Conservation (phyloP, 23 red algal genomes). For the Gracilaria gracilis region DNA sequence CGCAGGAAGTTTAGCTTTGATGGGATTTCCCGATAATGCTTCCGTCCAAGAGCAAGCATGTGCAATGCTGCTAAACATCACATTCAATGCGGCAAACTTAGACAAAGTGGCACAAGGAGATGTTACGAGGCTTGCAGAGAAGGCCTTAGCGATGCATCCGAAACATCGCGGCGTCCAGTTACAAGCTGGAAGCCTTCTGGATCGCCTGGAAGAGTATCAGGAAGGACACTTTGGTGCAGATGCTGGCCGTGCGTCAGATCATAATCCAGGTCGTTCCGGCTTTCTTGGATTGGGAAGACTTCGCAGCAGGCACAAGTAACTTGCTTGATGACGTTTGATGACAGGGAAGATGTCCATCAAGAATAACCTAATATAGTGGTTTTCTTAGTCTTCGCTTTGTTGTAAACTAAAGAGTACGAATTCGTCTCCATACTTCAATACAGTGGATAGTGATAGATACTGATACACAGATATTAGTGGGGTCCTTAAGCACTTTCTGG, state of each 20-base stretch:
- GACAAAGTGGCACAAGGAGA: slow-evolving; percentile 58
- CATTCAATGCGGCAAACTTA: slow-evolving; percentile 23
- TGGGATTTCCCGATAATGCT: slow-evolving; percentile 74
- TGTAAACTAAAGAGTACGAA: not conserved
- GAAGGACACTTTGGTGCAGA: not conserved
- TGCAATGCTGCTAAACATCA: slow-evolving; percentile 70
- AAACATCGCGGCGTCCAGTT: slow-evolving; percentile 84
- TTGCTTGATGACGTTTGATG: not conserved
- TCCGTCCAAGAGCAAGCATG: slow-evolving; percentile 76
- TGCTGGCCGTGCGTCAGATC: not conserved
- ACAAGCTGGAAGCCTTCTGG: slow-evolving; percentile 64
- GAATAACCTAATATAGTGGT: not conserved
- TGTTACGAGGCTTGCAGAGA: slow-evolving; percentile 52
- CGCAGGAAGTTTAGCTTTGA: slow-evolving; percentile 67
- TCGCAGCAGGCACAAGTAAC: slow-evolving; percentile 20
- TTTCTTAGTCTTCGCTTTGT: not conserved
- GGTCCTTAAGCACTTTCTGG: too few species aligned
- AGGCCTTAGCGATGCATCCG: slow-evolving; percentile 47
- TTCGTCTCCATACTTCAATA: not conserved
- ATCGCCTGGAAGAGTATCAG: slow-evolving; percentile 56
- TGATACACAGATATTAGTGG: too few species aligned
- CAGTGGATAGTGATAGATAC: too few species aligned
- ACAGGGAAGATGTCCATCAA: not conserved
- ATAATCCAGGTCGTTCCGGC: not conserved
- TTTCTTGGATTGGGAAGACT: not conserved